Evolutionary conservation across 2,329 filamentous ascomycete genomes (phyloP), one percentile per base, ranked within the genome.

Genomic region (Exophiala spinifera): DNA sequence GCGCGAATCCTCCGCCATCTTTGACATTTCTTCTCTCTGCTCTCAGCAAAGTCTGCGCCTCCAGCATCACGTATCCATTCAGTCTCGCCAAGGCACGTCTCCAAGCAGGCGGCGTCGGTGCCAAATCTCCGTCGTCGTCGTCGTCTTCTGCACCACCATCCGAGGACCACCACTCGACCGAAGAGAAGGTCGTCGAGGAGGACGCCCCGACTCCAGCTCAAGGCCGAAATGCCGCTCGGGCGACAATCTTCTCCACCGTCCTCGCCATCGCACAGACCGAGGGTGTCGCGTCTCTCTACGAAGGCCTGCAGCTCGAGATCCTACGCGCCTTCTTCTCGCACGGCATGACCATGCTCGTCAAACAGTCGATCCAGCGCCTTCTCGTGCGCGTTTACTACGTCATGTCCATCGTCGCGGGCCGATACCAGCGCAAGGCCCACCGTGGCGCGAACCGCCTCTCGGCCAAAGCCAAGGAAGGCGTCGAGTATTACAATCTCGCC

Each of bases 311-410:
- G 13, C 88, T 85, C 3, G 89, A 95, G 70, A 77, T 95, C 2
- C 70, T 91, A 7, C 91, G 91, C 65, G 87, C 88, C 0, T 95
- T 95, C 72, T 85, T 96, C 64, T 85, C 84, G 19, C 90, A 96
- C 65, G 91, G 91, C 0, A 80, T 91, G 48, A 92, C 90, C 1
- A 95, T 95, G 88, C 74, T 92, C 50, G 83, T 88, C 55, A 96
- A 96, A 71, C 88, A 92, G 52, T 74, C 81, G 4, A 81, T 94
- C 7, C 88, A 95, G 67, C 77, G 81, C 23, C 69, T 85, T 14
- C 82, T 95, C 52, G 81, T 95, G 55, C 82, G 82, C 59, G 64
- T 86, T 3, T 95, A 92, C 71, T 87, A 89, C 61, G 65, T 84
- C 5, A 66, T 87, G 1, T 70, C 87, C n/a, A 74, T 74, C 20